Conservation (phyloP, 2,329 filamentous ascomycete species). For the Pseudocercospora musae region DNA sequence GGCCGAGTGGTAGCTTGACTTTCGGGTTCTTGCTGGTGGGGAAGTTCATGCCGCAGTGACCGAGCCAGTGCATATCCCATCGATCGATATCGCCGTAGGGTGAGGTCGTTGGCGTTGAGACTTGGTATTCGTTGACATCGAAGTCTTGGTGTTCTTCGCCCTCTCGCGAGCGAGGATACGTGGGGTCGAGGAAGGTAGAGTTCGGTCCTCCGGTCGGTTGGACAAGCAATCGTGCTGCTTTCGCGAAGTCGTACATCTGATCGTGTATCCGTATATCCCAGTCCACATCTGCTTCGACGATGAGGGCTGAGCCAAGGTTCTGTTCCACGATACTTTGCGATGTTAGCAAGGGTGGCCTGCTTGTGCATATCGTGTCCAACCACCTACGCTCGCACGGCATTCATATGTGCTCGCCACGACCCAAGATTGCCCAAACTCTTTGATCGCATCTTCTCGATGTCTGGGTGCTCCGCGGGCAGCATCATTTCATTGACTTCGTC, state of each 20-base stretch:
- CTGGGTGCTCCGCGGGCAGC: conserved; percentile 31
- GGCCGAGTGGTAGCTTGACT: conserved; percentile 14
- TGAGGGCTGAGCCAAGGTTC: conserved; percentile 40
- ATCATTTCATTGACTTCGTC: conserved; percentile 40
- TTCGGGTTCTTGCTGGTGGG: conserved; percentile 3
- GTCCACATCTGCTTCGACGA: conserved; percentile 47
- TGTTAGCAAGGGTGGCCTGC: conserved; percentile 28
- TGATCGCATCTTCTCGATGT: conserved; percentile 27
- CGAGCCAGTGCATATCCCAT: conserved; percentile 38
- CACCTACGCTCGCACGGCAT: conserved; percentile 23
- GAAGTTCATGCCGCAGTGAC: conserved; percentile 29
- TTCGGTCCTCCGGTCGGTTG: conserved; percentile 24
- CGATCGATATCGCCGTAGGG: conserved; percentile 39
- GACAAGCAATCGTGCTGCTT: conserved; percentile 39
- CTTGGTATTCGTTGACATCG: conserved; percentile 11
- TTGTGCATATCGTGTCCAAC: not conserved
- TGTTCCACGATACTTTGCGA: conserved; percentile 34
- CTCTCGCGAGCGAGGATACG: conserved; percentile 12
- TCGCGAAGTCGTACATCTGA: conserved; percentile 38
- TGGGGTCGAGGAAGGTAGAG: conserved; percentile 22
- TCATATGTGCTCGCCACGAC: conserved; percentile 30
- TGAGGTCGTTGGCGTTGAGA: conserved; percentile 23
- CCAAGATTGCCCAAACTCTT: conserved; percentile 17
- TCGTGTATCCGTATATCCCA: conserved; percentile 45
- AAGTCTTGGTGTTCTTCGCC: conserved; percentile 14